phyloP scores from a whole-genome alignment of 768 basidiomycete genomes.

The Sutorius australiensis region DNA sequence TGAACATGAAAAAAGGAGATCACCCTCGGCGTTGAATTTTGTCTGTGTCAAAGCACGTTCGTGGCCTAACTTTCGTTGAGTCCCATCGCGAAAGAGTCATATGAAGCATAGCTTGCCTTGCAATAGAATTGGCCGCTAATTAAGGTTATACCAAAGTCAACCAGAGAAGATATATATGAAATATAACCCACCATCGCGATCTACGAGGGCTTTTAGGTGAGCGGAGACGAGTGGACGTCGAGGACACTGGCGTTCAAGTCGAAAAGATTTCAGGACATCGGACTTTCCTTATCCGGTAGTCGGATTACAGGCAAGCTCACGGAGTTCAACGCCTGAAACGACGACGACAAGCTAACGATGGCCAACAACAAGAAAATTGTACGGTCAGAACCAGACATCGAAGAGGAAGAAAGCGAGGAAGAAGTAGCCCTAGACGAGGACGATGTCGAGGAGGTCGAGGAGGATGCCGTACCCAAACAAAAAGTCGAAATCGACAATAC shows the following conservation, averaged over 20 bases:
- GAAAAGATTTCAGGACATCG: conserved; percentile 15
- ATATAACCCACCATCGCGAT: conserved; percentile 14
- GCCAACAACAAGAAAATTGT: conserved; percentile 3
- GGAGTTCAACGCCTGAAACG: background rate
- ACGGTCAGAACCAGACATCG: conserved; percentile 7
- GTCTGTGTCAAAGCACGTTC: conserved; percentile 97
- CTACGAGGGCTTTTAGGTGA: background rate
- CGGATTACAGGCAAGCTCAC: background rate
- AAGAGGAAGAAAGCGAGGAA: conserved; percentile 32
- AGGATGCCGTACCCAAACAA: conserved; percentile 76
- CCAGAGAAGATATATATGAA: background rate
- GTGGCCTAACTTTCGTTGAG: conserved; percentile 59
- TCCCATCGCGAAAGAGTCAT: conserved; percentile 1
- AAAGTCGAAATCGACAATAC: conserved; percentile 72
- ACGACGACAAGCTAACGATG: conserved; percentile 10
- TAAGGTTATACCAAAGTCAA: background rate
- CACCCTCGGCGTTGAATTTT: conserved; percentile 96
- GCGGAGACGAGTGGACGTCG: background rate
- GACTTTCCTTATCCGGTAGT: conserved; percentile 24
- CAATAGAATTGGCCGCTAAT: conserved; percentile 68
- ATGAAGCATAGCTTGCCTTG: conserved; percentile 44
- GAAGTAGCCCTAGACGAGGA: conserved; percentile 72
- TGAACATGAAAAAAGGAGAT: conserved; percentile 91
- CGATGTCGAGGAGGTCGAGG: conserved; percentile 64
- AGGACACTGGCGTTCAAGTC: background rate